A percentile compares a stretch with the other conserved stretches of the same genome.
These are phyloP conservation scores for Candida sanyiensis DNA, from an alignment of 805 yeast species.

Conservation along the genomic window DNA sequence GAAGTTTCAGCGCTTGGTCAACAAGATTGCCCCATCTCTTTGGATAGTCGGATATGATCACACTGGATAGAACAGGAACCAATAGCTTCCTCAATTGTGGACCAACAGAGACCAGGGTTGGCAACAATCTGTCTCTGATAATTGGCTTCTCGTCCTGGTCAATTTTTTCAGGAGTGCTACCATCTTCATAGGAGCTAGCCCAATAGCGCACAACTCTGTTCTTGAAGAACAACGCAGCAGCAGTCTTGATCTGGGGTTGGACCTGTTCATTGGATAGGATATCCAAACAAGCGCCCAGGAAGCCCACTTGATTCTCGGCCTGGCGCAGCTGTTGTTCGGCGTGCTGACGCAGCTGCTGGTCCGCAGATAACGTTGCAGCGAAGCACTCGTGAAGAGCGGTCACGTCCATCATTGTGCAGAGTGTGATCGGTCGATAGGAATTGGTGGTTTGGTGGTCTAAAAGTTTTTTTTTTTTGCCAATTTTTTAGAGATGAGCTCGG, in stretches of 20 bases:
- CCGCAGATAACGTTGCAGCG: conserved; percentile 69
- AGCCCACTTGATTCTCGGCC: conserved; percentile 59
- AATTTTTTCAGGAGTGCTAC: conserved; percentile 33
- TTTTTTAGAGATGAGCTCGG: conserved; percentile 1
- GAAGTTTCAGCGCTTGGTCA: conserved; percentile 38
- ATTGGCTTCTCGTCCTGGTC: conserved; percentile 69
- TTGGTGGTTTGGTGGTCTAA: neutral
- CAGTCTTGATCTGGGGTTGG: conserved; percentile 48
- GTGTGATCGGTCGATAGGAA: neutral
- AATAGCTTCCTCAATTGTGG: conserved; percentile 36
- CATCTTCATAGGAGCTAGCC: conserved; percentile 32
- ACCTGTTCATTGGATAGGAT: conserved; percentile 52
- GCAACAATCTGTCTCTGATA: conserved; percentile 62
- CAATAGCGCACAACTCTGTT: conserved; percentile 65
- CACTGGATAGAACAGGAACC: conserved; percentile 46
- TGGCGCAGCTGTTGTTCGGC: conserved; percentile 66
- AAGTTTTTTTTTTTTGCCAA: conserved; percentile 1
- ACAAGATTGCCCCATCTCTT: conserved; percentile 50
- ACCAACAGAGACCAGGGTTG: conserved; percentile 50
- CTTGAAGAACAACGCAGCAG: conserved; percentile 81
- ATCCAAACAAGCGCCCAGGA: conserved; percentile 77
- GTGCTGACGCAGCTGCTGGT: conserved; percentile 50
- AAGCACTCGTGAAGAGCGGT: conserved; percentile 66
- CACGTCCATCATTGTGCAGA: conserved; percentile 51
- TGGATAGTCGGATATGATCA: conserved; percentile 48